These are phyloP conservation scores for Corymbia calophylla DNA, from an alignment of 441 rosid genomes.

Conservation along the genomic window DNA sequence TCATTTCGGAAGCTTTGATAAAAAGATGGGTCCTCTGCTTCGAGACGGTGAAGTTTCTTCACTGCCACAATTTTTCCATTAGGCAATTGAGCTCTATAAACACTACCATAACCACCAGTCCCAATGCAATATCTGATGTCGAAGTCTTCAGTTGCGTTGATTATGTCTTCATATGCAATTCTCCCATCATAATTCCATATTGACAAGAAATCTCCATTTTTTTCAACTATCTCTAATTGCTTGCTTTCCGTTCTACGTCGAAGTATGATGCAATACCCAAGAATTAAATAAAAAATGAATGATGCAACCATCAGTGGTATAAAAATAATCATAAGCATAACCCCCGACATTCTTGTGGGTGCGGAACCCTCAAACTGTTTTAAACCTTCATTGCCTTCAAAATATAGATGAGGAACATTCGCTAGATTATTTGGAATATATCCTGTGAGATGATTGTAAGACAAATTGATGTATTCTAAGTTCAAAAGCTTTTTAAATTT, in stretches of 20 bases:
- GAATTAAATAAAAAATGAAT: accelerated
- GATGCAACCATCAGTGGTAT: accelerated
- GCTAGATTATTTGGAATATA: accelerated
- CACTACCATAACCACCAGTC: background rate
- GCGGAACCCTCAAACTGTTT: accelerated
- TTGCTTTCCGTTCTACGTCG: accelerated
- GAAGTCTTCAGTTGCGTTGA: background rate
- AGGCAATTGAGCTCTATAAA: background rate
- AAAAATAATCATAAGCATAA: accelerated
- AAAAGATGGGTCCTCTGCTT: background rate
- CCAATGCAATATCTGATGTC: background rate
- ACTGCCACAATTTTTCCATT: background rate
- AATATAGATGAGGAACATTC: accelerated
- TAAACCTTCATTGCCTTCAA: accelerated
- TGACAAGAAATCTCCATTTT: background rate
- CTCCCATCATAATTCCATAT: background rate
- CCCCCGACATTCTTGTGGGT: accelerated
- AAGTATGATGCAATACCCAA: too few relatives aligned
- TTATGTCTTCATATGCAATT: background rate
- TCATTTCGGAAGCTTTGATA: background rate
- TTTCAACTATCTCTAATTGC: accelerated
- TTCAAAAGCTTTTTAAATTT: accelerated
- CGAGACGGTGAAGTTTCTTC: background rate
- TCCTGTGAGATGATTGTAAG: background rate
- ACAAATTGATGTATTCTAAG: background rate